Conservation (phyloP, 2,329 filamentous ascomycete genomes). For the Thelonectria discophora region DNA sequence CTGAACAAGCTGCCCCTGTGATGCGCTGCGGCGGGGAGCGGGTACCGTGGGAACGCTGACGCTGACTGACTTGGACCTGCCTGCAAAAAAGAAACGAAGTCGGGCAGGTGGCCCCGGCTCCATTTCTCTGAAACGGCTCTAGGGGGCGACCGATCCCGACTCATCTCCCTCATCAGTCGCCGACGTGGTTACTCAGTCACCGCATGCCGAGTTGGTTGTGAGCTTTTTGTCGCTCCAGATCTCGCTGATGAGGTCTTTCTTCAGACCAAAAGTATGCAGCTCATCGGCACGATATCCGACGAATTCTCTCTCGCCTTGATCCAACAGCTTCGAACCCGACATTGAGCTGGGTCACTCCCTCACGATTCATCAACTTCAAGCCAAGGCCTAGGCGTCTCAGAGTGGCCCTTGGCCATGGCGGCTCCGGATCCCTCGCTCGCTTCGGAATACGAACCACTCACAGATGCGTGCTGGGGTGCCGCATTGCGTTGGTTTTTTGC, state of each 20-base stretch:
- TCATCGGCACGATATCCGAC: not conserved
- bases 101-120: conserved; percentile 10
- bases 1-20: conserved; percentile 40
- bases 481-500: not conserved
- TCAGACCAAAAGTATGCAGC: not conserved
- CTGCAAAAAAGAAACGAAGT: conserved; percentile 14
- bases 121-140: conserved; percentile 41
- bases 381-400: conserved; percentile 37
- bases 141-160: conserved; percentile 33
- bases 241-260: not conserved
- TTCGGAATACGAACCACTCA: conserved; percentile 17
- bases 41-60: not conserved
- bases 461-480: conserved; percentile 1
- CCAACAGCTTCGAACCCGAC: too few relatives aligned
- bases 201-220: conserved; percentile 2
- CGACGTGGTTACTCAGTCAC: not conserved
- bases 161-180: conserved; percentile 37
- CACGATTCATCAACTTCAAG: not conserved
- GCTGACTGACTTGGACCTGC: conserved; percentile 1
- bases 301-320: not conserved
- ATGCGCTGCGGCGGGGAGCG: conserved; percentile 28
- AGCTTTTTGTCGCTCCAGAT: not conserved
- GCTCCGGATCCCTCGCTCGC: conserved; percentile 8
- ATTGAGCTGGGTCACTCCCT: too few relatives aligned
- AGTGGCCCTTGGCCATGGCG: conserved; percentile 24